phyloP scores from a whole-genome alignment of 78 protist species.

The Cavenderia fasciculata region DNA sequence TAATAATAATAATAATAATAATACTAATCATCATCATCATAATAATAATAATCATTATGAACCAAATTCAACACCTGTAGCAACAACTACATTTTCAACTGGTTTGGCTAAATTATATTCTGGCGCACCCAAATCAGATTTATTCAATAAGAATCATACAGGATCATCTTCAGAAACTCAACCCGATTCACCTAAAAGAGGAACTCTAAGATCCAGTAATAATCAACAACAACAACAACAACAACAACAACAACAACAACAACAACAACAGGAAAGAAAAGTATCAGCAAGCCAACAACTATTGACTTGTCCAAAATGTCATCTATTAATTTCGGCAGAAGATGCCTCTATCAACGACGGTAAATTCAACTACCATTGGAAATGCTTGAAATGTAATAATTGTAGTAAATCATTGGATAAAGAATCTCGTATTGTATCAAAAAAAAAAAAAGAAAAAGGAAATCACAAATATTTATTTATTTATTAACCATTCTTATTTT shows the following conservation, averaged over 20 bases:
- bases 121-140: too few species aligned
- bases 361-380: constrained; percentile 60
- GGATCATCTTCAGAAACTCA: not conserved
- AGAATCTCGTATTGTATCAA: not conserved
- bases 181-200: constrained; percentile 6
- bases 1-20: not conserved
- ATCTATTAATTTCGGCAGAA: not conserved
- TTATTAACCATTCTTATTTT: too few species aligned
- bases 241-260: not conserved
- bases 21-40: not conserved
- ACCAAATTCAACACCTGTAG: not conserved
- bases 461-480: too few species aligned
- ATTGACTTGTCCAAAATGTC: constrained; percentile 71
- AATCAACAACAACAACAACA: not conserved
- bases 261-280: not conserved
- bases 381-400: constrained; percentile 24
- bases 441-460: too few species aligned
- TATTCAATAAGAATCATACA: not conserved
- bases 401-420: constrained; percentile 34
- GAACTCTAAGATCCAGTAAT: not conserved
- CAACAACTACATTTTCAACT: constrained; percentile 29
- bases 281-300: not conserved
- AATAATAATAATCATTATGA: not conserved
- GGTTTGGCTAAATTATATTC: constrained; percentile 50
- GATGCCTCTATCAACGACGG: constrained; percentile 54